Base-by-base conservation (phyloP, 1,284 basidiomycete species). In the Hemileia vastatrix region DNA sequence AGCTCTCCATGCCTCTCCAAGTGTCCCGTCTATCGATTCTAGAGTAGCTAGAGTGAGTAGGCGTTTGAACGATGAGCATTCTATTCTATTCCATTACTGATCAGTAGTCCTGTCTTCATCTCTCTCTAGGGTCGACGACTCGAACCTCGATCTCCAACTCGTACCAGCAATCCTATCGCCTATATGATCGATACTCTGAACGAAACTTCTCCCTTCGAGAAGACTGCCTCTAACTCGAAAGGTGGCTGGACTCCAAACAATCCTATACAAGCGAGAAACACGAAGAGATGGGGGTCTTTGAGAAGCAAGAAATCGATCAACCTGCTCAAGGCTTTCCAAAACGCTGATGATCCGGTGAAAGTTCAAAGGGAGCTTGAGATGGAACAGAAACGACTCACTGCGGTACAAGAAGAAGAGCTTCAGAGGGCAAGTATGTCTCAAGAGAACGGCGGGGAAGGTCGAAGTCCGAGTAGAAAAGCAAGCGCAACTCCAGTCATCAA, bases 121-220 rank as follows among this genome's bases (percentile, higher is more conserved):
- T 27, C 27, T 27, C 27, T 27, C 27, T 27, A 27, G 27, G 27
- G 27, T 27, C 27, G 27, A 27, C 27, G 27, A 27, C 27, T 27
- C 72, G 51, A 72, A 72, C 36, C 36, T 40, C 36, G 36, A 9
- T 40, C 36, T 40, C 36, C 36, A 15, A 40, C 36, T 15, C 8
- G 36, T 11, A 40, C 8, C 36, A 40, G 36, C 36, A 40, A 15
- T 15, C 36, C 36, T 11, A 15, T 40, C 36, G 36, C 36, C 15
- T 40, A 40, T 15, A 40, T 40, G 36, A 40, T 40, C 15, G 36
- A 40, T 15, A 40, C 8, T 15, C 36, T 40, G 9, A 40, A 40
- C 15, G 9, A 15, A 11, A 40, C 36, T 15, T 40, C 36, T 11
- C 36, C 36, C 15, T 40, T 40, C 36, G 36, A 40, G 36, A 9